These are phyloP conservation scores for Tetrapisispora namnaoensis DNA, from an alignment of 805 yeast species.

Conservation along the genomic window DNA sequence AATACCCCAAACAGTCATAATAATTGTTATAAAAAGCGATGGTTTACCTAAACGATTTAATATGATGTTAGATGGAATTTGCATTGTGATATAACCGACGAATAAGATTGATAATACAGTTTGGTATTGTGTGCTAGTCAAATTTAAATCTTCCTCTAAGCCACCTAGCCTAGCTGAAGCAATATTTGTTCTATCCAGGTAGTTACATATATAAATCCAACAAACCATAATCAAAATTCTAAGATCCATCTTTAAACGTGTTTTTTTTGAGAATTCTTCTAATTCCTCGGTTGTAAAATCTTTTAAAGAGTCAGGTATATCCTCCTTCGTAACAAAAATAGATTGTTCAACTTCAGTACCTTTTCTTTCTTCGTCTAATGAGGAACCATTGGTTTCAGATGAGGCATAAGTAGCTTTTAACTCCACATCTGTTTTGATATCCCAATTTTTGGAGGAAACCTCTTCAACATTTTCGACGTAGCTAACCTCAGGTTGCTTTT, in stretches of 20 bases:
- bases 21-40: conserved; percentile 37
- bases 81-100: conserved; percentile 33
- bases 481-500: neutral
- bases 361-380: neutral
- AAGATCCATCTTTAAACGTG: conserved; percentile 39
- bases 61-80: conserved; percentile 31
- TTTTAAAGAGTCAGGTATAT: conserved; percentile 17
- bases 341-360: neutral
- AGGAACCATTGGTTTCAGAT: neutral
- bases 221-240: conserved; percentile 43
- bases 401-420: neutral
- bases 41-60: conserved; percentile 42
- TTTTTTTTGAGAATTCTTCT: conserved; percentile 32
- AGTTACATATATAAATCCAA: conserved; percentile 42
- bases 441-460: neutral
- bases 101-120: conserved; percentile 37
- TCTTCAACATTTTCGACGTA: conserved; percentile 2
- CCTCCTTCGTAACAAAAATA: conserved; percentile 8
- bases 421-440: neutral
- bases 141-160: conserved; percentile 32
- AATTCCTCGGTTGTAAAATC: conserved; percentile 33
- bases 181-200: conserved; percentile 47
- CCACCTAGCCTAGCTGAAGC: conserved; percentile 53
- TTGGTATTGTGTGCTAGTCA: conserved; percentile 34
- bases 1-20: conserved; percentile 32